Conservation (phyloP, 2,329 filamentous ascomycete genomes). For the Colletotrichum coccodes region DNA sequence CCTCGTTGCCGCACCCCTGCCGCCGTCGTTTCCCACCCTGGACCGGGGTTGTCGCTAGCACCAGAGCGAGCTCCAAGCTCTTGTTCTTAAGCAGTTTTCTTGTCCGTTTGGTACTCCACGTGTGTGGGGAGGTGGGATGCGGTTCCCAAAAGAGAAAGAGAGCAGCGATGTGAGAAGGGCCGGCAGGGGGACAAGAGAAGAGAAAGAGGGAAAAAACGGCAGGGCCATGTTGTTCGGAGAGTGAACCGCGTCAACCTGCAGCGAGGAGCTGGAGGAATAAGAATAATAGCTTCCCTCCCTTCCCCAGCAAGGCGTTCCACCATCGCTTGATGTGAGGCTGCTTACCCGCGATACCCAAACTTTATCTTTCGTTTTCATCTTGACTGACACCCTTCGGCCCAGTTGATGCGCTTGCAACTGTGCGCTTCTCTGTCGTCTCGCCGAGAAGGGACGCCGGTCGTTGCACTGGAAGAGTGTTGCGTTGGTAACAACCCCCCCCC, state of each 20-base stretch:
- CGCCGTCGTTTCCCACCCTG: slow-evolving; percentile 29
- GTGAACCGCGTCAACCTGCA: slow-evolving; percentile 22
- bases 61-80: slow-evolving; percentile 28
- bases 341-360: slow-evolving; percentile 21
- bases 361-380: background rate
- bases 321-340: slow-evolving; percentile 15
- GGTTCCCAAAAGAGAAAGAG: slow-evolving; percentile 29
- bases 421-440: background rate
- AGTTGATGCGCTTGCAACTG: background rate
- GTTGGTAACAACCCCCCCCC: background rate
- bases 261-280: slow-evolving; percentile 21
- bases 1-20: slow-evolving; percentile 20
- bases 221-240: slow-evolving; percentile 16
- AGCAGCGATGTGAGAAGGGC: slow-evolving; percentile 3
- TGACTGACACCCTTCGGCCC: background rate
- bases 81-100: slow-evolving; percentile 17
- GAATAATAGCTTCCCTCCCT: slow-evolving; percentile 10
- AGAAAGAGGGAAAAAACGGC: slow-evolving; percentile 5
- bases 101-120: slow-evolving; percentile 28
- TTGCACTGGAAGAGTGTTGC: slow-evolving; percentile 5
- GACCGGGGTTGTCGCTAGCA: slow-evolving; percentile 19
- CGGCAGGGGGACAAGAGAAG: slow-evolving; percentile 18
- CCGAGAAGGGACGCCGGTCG: slow-evolving; percentile 4
- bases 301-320: background rate
- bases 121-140: slow-evolving; percentile 30